A percentile compares a stretch with the other conserved stretches of the same genome.
These are phyloP conservation scores for Pleurotus platypus DNA, from an alignment of 768 basidiomycete species.

Conservation along the genomic window DNA sequence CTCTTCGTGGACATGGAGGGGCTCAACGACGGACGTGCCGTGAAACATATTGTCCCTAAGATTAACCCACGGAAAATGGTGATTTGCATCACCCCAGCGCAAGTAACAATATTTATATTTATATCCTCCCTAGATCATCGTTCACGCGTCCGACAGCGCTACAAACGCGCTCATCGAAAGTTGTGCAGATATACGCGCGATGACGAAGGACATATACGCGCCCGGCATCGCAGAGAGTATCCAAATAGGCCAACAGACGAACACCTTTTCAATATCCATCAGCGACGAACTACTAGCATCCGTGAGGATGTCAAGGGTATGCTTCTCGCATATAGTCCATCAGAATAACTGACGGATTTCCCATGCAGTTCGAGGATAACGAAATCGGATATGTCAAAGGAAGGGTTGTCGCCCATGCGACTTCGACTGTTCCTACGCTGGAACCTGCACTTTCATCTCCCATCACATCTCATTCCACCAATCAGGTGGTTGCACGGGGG, in stretches of 20 bases:
- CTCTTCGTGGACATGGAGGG: constrained; percentile 97
- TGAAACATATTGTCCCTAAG: constrained; percentile 95
- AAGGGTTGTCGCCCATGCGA: constrained; percentile 79
- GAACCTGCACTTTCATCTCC: constrained; percentile 54
- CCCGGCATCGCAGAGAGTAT: constrained; percentile 74
- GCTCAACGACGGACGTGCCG: constrained; percentile 91
- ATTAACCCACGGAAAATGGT: constrained; percentile 97
- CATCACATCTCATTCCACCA: constrained; percentile 15
- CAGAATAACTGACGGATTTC: neutral
- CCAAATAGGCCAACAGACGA: constrained; percentile 94
- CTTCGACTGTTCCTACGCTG: constrained; percentile 85
- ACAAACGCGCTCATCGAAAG: constrained; percentile 75
- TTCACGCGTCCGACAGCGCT: constrained; percentile 68
- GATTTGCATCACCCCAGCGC: constrained; percentile 8
- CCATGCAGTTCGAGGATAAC: constrained; percentile 87
- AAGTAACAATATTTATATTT: neutral
- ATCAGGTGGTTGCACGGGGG: constrained; percentile 22
- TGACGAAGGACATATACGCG: constrained; percentile 90
- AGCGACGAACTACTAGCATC: constrained; percentile 82
- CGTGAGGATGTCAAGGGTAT: constrained; percentile 82
- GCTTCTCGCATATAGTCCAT: constrained; percentile 22
- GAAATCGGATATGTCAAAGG: constrained; percentile 93
- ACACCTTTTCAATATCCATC: constrained; percentile 90
- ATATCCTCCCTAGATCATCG: constrained; percentile 63
- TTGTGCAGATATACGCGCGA: constrained; percentile 77